phyloP scores from a whole-genome alignment of 192 early-diverging fungal genomes.

The Linnemannia elongata region DNA sequence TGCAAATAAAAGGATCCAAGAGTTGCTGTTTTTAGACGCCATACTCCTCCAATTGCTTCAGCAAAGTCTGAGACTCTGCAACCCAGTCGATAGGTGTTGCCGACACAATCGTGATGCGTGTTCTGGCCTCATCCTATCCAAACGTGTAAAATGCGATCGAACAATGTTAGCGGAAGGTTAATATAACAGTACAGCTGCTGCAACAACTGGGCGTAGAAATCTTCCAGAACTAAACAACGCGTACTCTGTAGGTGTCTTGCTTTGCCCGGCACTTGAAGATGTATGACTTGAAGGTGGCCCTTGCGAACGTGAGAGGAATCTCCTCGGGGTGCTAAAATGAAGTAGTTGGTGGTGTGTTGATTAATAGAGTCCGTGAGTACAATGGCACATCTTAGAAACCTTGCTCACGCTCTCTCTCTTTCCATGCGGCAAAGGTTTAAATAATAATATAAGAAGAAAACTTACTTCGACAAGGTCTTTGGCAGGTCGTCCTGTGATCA shows the following conservation, averaged over 20 bases:
- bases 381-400: too few relatives aligned
- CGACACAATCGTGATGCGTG: conserved; percentile 63
- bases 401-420: background rate
- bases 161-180: background rate
- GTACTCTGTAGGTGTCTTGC: conserved; percentile 85
- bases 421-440: background rate
- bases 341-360: background rate
- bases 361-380: background rate
- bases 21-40: conserved; percentile 17
- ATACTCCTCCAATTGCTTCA: conserved; percentile 41
- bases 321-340: conserved; percentile 39
- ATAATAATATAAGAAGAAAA: background rate
- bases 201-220: background rate
- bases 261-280: conserved; percentile 85
- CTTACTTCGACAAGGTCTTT: conserved; percentile 66
- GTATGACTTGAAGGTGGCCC: conserved; percentile 77
- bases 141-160: conserved; percentile 13
- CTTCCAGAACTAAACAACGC: background rate
- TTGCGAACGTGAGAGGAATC: conserved; percentile 66
- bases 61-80: conserved; percentile 58
- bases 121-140: conserved; percentile 64
- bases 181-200: background rate
- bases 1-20: background rate
- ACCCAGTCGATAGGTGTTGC: conserved; percentile 70
- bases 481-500: conserved; percentile 79